Conservation (phyloP, 2,329 filamentous ascomycete species). For the Byssochlamys sp. region DNA sequence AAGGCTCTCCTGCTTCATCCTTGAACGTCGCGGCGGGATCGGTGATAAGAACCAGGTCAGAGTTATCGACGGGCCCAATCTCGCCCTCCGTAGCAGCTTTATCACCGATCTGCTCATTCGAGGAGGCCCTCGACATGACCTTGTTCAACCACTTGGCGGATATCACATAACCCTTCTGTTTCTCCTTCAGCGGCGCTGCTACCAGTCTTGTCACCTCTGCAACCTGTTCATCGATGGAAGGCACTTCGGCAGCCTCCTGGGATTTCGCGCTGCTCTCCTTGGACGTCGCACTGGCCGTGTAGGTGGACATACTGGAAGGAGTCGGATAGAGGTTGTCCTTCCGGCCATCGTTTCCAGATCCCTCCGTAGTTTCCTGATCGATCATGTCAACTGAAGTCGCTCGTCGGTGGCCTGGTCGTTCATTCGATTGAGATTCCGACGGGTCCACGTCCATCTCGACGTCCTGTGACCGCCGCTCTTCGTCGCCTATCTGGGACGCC, state of each 20-base stretch:
- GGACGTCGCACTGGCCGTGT: conserved; percentile 20
- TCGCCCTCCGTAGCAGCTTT: conserved; percentile 54
- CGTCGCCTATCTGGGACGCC: conserved; percentile 21
- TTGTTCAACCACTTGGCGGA: conserved; percentile 69
- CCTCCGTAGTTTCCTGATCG: conserved; percentile 18
- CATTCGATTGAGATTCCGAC: conserved; percentile 9
- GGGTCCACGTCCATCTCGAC: conserved; percentile 15
- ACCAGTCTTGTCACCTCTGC: conserved; percentile 56
- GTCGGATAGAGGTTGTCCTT: conserved; percentile 28
- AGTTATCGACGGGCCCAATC: conserved; percentile 78
- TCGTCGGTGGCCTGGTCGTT: conserved; percentile 18
- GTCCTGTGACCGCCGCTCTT: conserved; percentile 13
- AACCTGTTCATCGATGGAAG: conserved; percentile 61
- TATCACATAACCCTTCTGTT: conserved; percentile 67
- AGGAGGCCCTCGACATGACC: conserved; percentile 57
- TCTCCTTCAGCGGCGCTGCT: conserved; percentile 52
- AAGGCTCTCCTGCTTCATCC: conserved; percentile 43
- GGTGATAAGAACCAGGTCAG: conserved; percentile 61
- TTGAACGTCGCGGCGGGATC: conserved; percentile 33
- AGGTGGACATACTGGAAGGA: conserved; percentile 30
- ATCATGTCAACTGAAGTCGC: conserved; percentile 38
- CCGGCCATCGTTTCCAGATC: conserved; percentile 3
- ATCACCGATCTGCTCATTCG: conserved; percentile 45
- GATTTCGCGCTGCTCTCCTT: conserved; percentile 15
- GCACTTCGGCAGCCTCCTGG: conserved; percentile 18